A percentile compares a stretch with the other conserved stretches of the same genome.
phyloP scores from a whole-genome alignment of 2,329 filamentous ascomycete species.

The Monosporascus sp. region DNA sequence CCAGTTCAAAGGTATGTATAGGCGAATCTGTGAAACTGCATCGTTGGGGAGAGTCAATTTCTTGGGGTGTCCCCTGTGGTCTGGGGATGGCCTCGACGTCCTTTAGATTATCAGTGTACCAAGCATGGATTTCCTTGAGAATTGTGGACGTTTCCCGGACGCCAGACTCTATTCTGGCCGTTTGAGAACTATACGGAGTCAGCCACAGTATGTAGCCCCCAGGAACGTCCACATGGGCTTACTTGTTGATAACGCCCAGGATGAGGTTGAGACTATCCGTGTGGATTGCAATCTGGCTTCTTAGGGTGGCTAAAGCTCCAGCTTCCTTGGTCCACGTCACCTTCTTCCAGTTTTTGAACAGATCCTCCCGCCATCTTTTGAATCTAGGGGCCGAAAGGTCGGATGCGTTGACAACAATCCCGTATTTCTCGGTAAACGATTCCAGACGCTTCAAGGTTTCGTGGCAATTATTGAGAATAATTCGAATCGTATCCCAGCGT shows the following conservation, averaged over 20 bases:
- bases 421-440: conserved; percentile 15
- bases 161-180: conserved; percentile 5
- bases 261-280: conserved; percentile 21
- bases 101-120: conserved; percentile 9
- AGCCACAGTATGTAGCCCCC: not conserved
- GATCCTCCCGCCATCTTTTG: conserved; percentile 14
- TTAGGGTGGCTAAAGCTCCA: conserved; percentile 18
- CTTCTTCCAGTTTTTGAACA: conserved; percentile 24
- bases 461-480: conserved; percentile 13
- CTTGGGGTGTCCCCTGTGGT: no score
- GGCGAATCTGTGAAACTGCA: no score
- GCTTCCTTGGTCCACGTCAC: conserved; percentile 25
- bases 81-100: no score
- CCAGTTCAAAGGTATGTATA: no score
- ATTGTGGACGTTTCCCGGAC: conserved; percentile 7
- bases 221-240: not conserved
- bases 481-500: conserved; percentile 3
- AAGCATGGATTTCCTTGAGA: conserved; percentile 12
- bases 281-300: conserved; percentile 18
- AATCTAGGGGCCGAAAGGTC: conserved; percentile 1
- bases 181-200: conserved; percentile 6
- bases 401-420: conserved; percentile 6
- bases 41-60: no score
- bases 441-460: conserved; percentile 15
- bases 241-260: conserved; percentile 14